Percentiles rank a stretch among this genome's conserved stretches.
Conservation (phyloP, 108 stramenopile genomes). For the Bacterosira constricta region DNA sequence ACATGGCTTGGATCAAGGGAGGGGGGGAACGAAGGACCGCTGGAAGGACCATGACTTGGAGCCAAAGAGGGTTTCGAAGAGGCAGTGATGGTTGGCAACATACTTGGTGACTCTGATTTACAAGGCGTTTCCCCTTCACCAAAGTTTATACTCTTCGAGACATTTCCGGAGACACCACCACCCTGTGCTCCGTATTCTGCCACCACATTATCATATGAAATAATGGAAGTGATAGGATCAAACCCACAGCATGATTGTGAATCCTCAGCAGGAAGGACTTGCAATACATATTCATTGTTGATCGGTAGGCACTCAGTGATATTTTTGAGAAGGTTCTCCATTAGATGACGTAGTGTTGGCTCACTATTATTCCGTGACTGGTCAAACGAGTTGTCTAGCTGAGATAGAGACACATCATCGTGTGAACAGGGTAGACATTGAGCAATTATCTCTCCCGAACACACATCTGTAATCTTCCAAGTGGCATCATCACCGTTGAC, state of each 20-base stretch:
- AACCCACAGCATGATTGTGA: conserved; percentile 18
- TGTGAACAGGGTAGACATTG: conserved; percentile 26
- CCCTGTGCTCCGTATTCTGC: not conserved
- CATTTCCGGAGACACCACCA: not conserved
- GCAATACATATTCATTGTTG: conserved; percentile 3
- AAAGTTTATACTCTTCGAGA: not conserved
- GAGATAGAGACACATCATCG: too few relatives aligned
- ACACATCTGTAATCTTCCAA: conserved; percentile 25
- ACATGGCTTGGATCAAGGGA: not conserved
- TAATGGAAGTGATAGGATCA: not conserved
- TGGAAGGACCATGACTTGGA: too few relatives aligned
- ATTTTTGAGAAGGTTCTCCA: not conserved
- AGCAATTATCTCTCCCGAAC: conserved; percentile 18
- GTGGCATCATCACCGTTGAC: too few relatives aligned
- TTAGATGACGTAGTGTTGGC: too few relatives aligned
- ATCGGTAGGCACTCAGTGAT: not conserved
- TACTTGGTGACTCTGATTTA: too few relatives aligned
- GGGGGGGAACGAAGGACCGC: too few relatives aligned
- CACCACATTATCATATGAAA: not conserved
- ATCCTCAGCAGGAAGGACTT: conserved; percentile 1
- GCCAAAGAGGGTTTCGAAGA: not conserved
- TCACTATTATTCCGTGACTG: not conserved
- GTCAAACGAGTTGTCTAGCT: not conserved
- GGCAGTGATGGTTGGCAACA: not conserved
- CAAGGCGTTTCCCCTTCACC: not conserved